A percentile compares a stretch with the other conserved stretches of the same genome.
Conservation (phyloP, 345 rosid species). For the Psidium guajava region DNA sequence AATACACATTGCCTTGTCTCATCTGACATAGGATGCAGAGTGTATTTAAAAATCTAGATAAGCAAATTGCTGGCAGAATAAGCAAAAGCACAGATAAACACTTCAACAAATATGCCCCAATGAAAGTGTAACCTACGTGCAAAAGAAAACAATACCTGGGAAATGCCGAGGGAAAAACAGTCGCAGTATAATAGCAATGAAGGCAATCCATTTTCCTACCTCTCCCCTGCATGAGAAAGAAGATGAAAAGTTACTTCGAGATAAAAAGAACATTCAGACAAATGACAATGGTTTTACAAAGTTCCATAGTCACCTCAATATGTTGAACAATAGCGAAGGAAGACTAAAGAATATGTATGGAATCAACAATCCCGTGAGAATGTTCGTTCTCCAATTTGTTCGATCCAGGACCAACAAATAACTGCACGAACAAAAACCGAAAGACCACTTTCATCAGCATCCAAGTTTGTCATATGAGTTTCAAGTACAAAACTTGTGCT, state of each 20-base stretch:
- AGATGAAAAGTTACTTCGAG: background rate
- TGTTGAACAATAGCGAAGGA: constrained; percentile 50
- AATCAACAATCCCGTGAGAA: constrained; percentile 74
- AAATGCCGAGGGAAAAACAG: constrained; percentile 73
- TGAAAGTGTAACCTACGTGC: background rate
- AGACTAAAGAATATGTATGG: constrained; percentile 93
- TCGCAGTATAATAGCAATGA: constrained; percentile 57
- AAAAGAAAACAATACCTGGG: constrained; percentile 42
- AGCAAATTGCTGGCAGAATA: background rate
- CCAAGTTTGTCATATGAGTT: background rate
- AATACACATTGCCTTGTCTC: background rate
- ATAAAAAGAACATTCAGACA: background rate
- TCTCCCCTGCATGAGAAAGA: constrained; percentile 50
- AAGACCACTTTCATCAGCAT: background rate
- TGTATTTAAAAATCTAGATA: background rate
- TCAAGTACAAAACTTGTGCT: background rate
- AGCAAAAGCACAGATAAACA: background rate
- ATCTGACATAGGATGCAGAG: background rate
- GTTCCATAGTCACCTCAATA: constrained; percentile 45
- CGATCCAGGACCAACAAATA: constrained; percentile 88
- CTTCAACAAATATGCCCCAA: background rate
- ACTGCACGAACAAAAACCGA: constrained; percentile 18
- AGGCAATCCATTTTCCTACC: constrained; percentile 89
- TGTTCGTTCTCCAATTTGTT: constrained; percentile 91
- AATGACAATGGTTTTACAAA: background rate